These are phyloP conservation scores for Penicillium tannophilum DNA, from an alignment of 495 filamentous ascomycete species.

Conservation along the genomic window DNA sequence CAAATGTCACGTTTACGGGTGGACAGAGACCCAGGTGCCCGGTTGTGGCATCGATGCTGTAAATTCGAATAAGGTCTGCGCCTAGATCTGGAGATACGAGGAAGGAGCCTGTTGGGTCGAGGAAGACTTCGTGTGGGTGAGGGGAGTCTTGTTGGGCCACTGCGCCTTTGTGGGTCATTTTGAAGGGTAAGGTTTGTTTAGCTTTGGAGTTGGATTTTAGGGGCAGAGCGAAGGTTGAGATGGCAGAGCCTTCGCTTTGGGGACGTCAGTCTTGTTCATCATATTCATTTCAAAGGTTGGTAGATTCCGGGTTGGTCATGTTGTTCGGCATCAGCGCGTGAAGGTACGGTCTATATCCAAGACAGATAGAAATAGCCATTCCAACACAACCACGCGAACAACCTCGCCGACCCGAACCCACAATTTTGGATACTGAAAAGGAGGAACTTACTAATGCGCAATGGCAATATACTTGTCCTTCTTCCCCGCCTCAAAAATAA, in stretches of 20 bases:
- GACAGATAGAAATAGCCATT: too few relatives aligned
- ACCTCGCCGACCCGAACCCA: neutral
- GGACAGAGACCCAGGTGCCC: constrained; percentile 33
- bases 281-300: neutral
- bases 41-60: constrained; percentile 49
- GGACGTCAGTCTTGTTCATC: constrained; percentile 14
- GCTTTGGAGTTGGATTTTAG: constrained; percentile 21
- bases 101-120: constrained; percentile 70
- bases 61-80: constrained; percentile 68
- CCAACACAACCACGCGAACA: neutral
- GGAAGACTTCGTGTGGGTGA: constrained; percentile 70
- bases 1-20: constrained; percentile 38
- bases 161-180: constrained; percentile 49
- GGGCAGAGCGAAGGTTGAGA: constrained; percentile 43
- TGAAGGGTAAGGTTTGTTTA: constrained; percentile 55
- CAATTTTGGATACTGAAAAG: neutral
- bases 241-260: constrained; percentile 33
- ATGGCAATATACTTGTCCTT: constrained; percentile 41
- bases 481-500: constrained; percentile 34
- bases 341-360: too few relatives aligned
- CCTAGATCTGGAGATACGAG: constrained; percentile 72
- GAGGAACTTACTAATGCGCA: constrained; percentile 47
- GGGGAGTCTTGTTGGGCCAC: constrained; percentile 62
- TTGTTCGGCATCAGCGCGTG: too few relatives aligned
- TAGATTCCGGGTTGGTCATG: too few relatives aligned